Base-by-base conservation (phyloP, 352 stramenopile species). In the Pythium scleroteichum region DNA sequence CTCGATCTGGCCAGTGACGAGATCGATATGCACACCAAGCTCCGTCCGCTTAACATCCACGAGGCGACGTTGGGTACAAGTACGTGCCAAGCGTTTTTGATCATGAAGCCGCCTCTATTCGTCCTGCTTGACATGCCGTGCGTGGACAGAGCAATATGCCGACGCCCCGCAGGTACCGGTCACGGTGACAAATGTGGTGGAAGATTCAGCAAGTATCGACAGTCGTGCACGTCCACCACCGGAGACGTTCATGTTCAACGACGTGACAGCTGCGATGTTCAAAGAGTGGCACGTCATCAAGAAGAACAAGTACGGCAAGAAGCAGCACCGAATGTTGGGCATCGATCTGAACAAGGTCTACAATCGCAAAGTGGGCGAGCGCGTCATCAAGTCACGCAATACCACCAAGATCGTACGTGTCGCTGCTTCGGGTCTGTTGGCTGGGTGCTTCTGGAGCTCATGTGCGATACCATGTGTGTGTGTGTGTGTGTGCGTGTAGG, bases 301-400 rank as follows among this genome's bases (percentile, higher is more conserved):
- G 72, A 96, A 94, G 64, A 96, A 96, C 78, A 96, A 96, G 64
- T 96, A 91, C 59, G 85, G 87, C 71, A 94, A 94, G 64, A 86
- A 86, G 56, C 87, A 96, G 71, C 82, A 93, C 38, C 85, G 87
- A 23, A 95, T 96, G 84, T 65, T 96, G 22, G 87, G 87, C 46
- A 79, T 96, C 53, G 85, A 94, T 50, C 75, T 92, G 60, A 92
- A 94, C 82, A 96, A 94, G 59, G 84, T 91, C 24, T 95, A 94
- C 72, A 96, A 94, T 71, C 84, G 84, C 59, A 96, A 95, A 85
- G 87, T 94, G 49, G 87, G 87, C 62, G 85, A 95, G 66, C 85
- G 85, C 23, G 86, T 92, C 64, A 94, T 95, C 75, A 94, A 88
- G 56, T 95, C 86, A 20, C 77, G 81, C 63, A 95, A 92, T 62